phyloP scores from a whole-genome alignment of 257 asterid genomes.

The Capsicum chinense region DNA sequence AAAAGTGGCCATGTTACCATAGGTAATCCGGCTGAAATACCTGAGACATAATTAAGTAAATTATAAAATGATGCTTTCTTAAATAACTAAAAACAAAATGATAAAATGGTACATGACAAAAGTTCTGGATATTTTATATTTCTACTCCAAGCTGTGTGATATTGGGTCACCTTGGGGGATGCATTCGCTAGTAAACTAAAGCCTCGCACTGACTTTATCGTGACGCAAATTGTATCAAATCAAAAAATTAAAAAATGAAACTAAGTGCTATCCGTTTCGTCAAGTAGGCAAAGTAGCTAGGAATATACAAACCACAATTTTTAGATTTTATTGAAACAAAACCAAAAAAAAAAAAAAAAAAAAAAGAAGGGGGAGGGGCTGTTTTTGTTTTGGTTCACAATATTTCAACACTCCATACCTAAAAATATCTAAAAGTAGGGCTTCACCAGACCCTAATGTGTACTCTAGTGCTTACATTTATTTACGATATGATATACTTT shows the following conservation, averaged over 20 bases:
- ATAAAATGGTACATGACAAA: background rate
- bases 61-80: constrained; percentile 24
- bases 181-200: background rate
- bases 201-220: background rate
- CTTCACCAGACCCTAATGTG: too few species aligned
- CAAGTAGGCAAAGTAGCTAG: too few species aligned
- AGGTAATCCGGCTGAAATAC: constrained; percentile 37
- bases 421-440: too few species aligned
- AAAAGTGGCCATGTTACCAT: constrained; percentile 59
- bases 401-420: background rate
- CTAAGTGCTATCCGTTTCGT: too few species aligned
- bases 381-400: background rate
- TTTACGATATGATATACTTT: too few species aligned
- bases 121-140: too few species aligned
- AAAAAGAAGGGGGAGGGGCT: too few species aligned
- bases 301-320: too few species aligned
- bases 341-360: background rate
- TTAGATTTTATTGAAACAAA: background rate
- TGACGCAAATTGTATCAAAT: too few species aligned
- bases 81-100: background rate
- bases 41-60: constrained; percentile 37
- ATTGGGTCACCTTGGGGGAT: background rate
- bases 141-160: too few species aligned
- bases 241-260: too few species aligned
- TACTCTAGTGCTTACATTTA: too few species aligned